Evolutionary conservation across 495 filamentous ascomycete species (phyloP), one percentile per base, ranked within the genome.

Genomic region (Coniosporium apollinis): DNA sequence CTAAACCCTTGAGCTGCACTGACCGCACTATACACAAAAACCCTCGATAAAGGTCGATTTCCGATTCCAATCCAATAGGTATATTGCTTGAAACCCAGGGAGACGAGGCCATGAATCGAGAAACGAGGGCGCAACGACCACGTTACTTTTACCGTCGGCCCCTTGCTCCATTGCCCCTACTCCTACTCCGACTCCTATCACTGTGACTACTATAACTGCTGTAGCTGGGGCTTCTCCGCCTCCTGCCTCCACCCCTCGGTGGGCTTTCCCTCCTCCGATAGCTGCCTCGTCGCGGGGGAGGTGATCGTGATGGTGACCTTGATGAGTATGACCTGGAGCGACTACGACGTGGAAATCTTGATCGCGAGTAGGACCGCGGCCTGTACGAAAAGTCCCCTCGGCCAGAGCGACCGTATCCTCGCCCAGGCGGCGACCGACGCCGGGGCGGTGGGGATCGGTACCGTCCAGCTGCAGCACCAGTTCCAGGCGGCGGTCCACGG

Each of bases 151-250:
- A 26, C 24, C 24, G 9, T 16, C 30, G 30, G 8, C 1, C 17
- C 19, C 48, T 48, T 25, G 45, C 37, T 24, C 46, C 31, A 22
- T 45, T 37, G 9, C 44, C 45, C 29, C 55, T 33, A 25, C 54
- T 51, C 17, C 42, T 16, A 41, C 50, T 54, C 24, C 42, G 22
- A 37, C 55, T 70, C 7, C 59, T 45, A 40, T 59, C 59, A 26
- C 52, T 54, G 39, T 61, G 62, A 42, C 69, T 68, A 40, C 65
- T 67, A 46, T 73, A 74, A 42, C 72, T 75, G 38, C 58, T 67
- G 42, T 72, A 72, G 48, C 73, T 78, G 9, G 65, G 63, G 39
- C 70, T 82, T 41, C 76, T 35, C 22, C 52, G 60, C 37, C 67
- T 58, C 36, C 67, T 42, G 4, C 61, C 56, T 39, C 46, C 46